Evolutionary conservation across 768 basidiomycete genomes (phyloP).

Genomic region (Psilocybe sp.): DNA sequence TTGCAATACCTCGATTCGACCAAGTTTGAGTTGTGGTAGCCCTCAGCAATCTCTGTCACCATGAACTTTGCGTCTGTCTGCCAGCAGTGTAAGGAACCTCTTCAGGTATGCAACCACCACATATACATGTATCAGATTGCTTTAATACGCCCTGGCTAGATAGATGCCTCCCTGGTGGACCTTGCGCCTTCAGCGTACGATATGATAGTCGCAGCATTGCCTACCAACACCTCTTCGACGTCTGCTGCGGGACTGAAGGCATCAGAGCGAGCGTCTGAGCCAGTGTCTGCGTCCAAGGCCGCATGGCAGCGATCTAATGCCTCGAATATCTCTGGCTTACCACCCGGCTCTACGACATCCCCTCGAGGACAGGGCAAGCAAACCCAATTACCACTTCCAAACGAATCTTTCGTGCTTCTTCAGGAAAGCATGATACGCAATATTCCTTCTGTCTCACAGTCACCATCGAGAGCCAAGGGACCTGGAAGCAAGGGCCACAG

Average conservation of each 20-base stretch:
- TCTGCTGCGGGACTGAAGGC: slow-evolving; percentile 15
- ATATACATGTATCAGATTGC: slow-evolving; percentile 7
- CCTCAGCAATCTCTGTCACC: slow-evolving; percentile 6
- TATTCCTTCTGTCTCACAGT: slow-evolving; percentile 56
- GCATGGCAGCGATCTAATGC: slow-evolving; percentile 63
- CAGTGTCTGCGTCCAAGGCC: slow-evolving; percentile 50
- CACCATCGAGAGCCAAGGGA: slow-evolving; percentile 37
- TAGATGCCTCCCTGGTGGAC: slow-evolving; percentile 90
- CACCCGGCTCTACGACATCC: slow-evolving; percentile 35
- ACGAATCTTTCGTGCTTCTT: slow-evolving; percentile 88
- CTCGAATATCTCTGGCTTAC: slow-evolving; percentile 29
- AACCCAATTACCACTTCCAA: slow-evolving; percentile 56
- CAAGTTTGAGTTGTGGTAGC: neutral
- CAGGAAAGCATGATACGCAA: slow-evolving; percentile 78
- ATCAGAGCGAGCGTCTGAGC: slow-evolving; percentile 42
- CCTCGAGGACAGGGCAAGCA: slow-evolving; percentile 61
- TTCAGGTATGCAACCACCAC: slow-evolving; percentile 53
- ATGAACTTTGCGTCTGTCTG: slow-evolving; percentile 58
- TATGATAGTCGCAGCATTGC: slow-evolving; percentile 70
- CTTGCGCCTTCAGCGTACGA: slow-evolving; percentile 86
- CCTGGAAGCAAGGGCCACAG: slow-evolving; percentile 34
- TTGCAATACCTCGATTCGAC: no score
- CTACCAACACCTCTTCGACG: slow-evolving; percentile 42
- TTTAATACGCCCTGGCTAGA: slow-evolving; percentile 34
- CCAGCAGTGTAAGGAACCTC: slow-evolving; percentile 89